Conservation (phyloP, 73 alveolate species). For the Paramecium octaurelia region DNA sequence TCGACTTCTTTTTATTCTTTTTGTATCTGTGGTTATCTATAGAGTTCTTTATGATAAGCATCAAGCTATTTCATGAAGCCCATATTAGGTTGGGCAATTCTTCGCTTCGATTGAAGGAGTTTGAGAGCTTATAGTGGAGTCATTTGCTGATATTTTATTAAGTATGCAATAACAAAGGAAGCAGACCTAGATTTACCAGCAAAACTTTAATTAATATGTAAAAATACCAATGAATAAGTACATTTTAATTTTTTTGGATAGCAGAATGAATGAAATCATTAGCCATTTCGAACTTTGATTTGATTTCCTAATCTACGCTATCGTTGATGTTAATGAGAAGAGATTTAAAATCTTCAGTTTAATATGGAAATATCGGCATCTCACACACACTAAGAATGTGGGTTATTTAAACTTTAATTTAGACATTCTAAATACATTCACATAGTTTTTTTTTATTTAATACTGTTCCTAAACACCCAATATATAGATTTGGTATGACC, state of each 20-base stretch:
- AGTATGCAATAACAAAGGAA: slow-evolving; percentile 20
- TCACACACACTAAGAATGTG: slow-evolving; percentile 12
- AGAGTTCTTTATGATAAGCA: slow-evolving; percentile 10
- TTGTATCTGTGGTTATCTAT: not conserved
- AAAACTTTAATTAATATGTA: not conserved
- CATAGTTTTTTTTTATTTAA: slow-evolving; percentile 30
- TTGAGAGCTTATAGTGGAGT: not conserved
- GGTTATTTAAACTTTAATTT: not conserved
- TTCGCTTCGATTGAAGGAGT: not conserved
- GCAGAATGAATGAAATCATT: not conserved
- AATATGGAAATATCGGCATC: not conserved
- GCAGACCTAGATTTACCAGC: slow-evolving; percentile 48
- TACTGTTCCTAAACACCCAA: slow-evolving; percentile 38
- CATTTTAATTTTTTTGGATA: not conserved
- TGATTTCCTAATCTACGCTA: slow-evolving; percentile 2
- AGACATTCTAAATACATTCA: not conserved
- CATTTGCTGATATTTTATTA: slow-evolving; percentile 9
- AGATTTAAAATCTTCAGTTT: not conserved
- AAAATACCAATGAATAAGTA: not conserved
- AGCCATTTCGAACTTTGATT: not conserved
- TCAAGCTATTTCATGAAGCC: slow-evolving; percentile 11
- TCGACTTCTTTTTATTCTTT: not conserved
- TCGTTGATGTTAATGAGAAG: not conserved
- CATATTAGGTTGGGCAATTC: slow-evolving; percentile 15
- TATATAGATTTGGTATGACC: slow-evolving; percentile 34